Conservation (phyloP, 179 eudicot genomes). For the Silene vulgaris region DNA sequence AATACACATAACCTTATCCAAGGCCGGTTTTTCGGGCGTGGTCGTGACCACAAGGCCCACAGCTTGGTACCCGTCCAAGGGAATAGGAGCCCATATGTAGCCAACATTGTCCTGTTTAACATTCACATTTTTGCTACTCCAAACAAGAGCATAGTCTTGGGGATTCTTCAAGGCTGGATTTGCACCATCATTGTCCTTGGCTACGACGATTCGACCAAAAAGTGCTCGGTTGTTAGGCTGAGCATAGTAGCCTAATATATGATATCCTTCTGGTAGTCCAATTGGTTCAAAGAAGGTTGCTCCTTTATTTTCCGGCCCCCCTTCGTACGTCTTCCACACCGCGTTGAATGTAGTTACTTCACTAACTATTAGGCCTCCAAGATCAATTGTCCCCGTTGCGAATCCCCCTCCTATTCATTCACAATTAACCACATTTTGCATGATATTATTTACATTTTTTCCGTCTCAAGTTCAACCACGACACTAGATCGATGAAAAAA, state of each 20-base stretch:
- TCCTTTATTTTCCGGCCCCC: conserved; percentile 44
- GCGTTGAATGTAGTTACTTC: conserved; percentile 51
- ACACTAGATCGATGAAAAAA: too few relatives aligned
- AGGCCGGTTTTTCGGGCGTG: conserved; percentile 47
- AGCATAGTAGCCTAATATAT: conserved; percentile 24
- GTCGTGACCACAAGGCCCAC: conserved; percentile 49
- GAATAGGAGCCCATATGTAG: conserved; percentile 60
- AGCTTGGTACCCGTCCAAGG: conserved; percentile 47
- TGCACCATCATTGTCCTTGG: conserved; percentile 31
- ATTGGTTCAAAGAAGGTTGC: conserved; percentile 14
- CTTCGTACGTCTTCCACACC: conserved; percentile 66
- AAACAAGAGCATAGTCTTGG: conserved; percentile 55
- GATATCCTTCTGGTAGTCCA: conserved; percentile 6
- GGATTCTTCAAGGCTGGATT: conserved; percentile 38
- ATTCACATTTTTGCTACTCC: conserved; percentile 34
- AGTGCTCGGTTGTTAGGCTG: conserved; percentile 42
- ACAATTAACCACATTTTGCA: background rate
- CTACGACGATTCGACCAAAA: conserved; percentile 32
- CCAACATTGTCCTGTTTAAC: conserved; percentile 32
- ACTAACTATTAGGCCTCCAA: conserved; percentile 61
- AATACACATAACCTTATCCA: conserved; percentile 50
- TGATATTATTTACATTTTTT: too few relatives aligned
- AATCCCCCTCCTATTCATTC: conserved; percentile 41
- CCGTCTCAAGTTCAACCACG: too few relatives aligned
- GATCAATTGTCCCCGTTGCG: conserved; percentile 65